These are phyloP conservation scores for Suillus ampliporus DNA, from an alignment of 768 basidiomycete species.

Conservation along the genomic window DNA sequence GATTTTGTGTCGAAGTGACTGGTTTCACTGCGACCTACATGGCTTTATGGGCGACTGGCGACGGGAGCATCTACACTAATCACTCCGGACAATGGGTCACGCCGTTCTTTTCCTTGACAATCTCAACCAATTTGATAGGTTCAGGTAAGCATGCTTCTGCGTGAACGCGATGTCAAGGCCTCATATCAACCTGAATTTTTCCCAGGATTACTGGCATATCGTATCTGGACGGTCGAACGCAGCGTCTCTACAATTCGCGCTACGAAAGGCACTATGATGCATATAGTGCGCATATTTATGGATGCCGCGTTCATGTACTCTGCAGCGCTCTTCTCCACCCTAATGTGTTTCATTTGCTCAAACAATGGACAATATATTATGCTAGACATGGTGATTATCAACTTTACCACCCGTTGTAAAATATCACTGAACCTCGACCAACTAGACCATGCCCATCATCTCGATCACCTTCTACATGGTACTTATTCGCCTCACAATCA, in stretches of 20 bases:
- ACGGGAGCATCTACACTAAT: constrained; percentile 1
- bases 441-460: constrained; percentile 12
- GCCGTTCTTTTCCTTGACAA: constrained; percentile 12
- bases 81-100: constrained; percentile 13
- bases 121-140: constrained; percentile 14
- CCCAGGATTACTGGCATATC: constrained; percentile 16
- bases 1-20: constrained; percentile 2
- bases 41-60: constrained; percentile 6
- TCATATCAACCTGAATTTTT: not conserved
- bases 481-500: constrained; percentile 8
- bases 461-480: constrained; percentile 19
- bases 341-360: constrained; percentile 6
- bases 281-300: constrained; percentile 11
- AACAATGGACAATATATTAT: constrained; percentile 13
- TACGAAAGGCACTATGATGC: not conserved
- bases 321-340: constrained; percentile 6
- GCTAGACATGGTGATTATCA: constrained; percentile 22
- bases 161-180: too few species aligned
- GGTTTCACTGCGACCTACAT: constrained; percentile 7
- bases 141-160: constrained; percentile 9
- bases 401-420: not conserved
- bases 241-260: not conserved
- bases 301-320: constrained; percentile 16
- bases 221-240: constrained; percentile 13
- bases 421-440: not conserved